Conservation (phyloP, 2,329 filamentous ascomycete species). For the Exophiala sp. region DNA sequence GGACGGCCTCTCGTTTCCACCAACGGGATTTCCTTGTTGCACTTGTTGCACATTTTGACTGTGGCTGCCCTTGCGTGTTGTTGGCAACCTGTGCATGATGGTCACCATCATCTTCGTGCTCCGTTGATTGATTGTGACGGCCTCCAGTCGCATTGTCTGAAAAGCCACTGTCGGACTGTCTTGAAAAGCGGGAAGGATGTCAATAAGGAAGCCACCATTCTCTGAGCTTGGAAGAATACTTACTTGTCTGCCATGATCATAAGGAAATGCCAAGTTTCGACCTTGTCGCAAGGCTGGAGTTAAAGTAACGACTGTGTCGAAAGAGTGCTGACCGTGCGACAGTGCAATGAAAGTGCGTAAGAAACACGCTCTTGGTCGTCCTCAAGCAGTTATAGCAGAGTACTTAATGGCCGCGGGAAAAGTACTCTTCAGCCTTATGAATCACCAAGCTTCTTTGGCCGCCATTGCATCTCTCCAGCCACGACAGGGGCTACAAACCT, state of each 20-base stretch:
- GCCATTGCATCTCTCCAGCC: no score
- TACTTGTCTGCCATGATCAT: conserved; percentile 3
- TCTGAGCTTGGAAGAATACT: neutral
- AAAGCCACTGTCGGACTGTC: neutral
- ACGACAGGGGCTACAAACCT: no score
- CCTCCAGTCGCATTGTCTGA: neutral
- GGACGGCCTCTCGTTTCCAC: neutral
- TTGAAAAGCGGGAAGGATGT: neutral
- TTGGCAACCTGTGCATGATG: neutral
- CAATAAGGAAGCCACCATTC: neutral
- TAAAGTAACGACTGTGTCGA: neutral
- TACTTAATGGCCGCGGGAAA: no score
- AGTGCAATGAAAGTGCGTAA: neutral
- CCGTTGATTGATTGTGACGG: neutral
- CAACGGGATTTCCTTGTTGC: neutral
- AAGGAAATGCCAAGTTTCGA: neutral
- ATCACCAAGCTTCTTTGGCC: neutral
- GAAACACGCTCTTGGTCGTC: no score
- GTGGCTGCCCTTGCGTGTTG: neutral
- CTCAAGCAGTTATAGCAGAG: no score
- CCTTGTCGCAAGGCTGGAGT: neutral
- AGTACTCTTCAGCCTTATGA: neutral
- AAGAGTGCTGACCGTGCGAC: neutral
- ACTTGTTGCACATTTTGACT: neutral
- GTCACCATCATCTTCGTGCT: neutral